Evolutionary conservation across 371 early-diverging fungal genomes (phyloP).

Genomic region (Mortierella sp.): DNA sequence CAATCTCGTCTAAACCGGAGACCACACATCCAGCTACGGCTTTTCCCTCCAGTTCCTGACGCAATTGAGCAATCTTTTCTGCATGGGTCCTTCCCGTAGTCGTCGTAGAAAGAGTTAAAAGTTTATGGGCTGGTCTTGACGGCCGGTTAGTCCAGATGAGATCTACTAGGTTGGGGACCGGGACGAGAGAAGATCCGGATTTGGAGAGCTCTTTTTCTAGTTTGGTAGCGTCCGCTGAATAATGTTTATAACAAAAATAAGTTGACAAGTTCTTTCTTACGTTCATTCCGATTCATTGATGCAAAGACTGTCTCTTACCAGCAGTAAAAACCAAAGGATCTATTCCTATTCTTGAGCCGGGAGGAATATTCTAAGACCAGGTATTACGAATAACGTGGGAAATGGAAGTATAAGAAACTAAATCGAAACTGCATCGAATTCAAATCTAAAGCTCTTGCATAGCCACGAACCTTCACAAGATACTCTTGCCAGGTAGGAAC

Average conservation of each 20-base stretch:
- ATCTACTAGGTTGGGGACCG: conserved; percentile 86
- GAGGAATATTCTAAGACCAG: conserved; percentile 67
- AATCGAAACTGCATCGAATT: neutral
- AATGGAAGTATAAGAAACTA: neutral
- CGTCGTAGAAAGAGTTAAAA: conserved; percentile 74
- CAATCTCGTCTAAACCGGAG: conserved; percentile 93
- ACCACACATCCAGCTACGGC: conserved; percentile 80
- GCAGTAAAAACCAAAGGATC: conserved; percentile 88
- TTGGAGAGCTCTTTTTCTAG: conserved; percentile 67
- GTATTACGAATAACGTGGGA: neutral
- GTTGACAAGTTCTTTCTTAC: neutral
- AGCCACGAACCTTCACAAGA: conserved; percentile 66
- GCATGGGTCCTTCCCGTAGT: conserved; percentile 76
- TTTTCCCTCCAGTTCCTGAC: conserved; percentile 66
- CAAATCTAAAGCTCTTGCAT: neutral
- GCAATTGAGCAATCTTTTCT: conserved; percentile 72
- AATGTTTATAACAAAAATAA: neutral
- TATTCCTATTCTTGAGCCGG: conserved; percentile 82
- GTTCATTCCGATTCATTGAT: neutral
- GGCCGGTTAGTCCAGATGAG: conserved; percentile 83
- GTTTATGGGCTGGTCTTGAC: conserved; percentile 66
- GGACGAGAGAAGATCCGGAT: conserved; percentile 66
- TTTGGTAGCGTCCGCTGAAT: conserved; percentile 65
- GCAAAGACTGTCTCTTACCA: conserved; percentile 51
- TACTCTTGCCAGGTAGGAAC: conserved; percentile 94